Percentiles rank a stretch among this genome's conserved stretches.
Conservation (phyloP, 78 protist genomes). For the Goniomonas avonlea region DNA sequence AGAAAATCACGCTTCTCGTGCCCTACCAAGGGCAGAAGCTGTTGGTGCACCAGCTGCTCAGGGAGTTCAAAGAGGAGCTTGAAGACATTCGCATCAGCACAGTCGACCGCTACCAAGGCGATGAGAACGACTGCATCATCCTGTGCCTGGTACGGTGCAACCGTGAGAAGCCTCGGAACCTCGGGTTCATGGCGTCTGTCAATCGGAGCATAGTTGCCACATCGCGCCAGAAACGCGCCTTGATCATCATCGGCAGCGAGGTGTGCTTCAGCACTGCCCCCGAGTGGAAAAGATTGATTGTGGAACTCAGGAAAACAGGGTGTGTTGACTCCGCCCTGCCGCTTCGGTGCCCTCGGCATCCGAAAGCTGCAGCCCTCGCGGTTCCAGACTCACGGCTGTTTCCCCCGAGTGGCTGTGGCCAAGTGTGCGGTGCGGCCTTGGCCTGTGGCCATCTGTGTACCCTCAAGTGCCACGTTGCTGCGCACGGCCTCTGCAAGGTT, state of each 20-base stretch:
- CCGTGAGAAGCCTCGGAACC: background rate
- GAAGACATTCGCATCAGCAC: background rate
- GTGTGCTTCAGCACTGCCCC: background rate
- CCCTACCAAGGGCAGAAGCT: background rate
- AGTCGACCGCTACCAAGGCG: background rate
- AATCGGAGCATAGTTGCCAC: background rate
- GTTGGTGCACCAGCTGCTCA: background rate
- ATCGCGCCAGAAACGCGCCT: background rate
- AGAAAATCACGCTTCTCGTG: background rate
- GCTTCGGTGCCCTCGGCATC: background rate
- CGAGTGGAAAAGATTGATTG: background rate
- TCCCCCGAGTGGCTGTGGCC: background rate
- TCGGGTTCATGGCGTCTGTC: background rate
- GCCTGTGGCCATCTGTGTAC: background rate
- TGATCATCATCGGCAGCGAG: background rate
- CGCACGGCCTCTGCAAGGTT: background rate
- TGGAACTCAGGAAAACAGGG: background rate
- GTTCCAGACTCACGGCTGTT: background rate
- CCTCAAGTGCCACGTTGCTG: too few species aligned
- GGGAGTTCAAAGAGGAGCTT: background rate
- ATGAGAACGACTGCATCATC: background rate
- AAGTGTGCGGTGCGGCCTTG: background rate
- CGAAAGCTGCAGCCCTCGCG: background rate
- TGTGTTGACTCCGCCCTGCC: background rate
- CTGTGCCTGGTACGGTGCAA: background rate